Conservation (phyloP, 306 rosid species). For the Castanea crenata region DNA sequence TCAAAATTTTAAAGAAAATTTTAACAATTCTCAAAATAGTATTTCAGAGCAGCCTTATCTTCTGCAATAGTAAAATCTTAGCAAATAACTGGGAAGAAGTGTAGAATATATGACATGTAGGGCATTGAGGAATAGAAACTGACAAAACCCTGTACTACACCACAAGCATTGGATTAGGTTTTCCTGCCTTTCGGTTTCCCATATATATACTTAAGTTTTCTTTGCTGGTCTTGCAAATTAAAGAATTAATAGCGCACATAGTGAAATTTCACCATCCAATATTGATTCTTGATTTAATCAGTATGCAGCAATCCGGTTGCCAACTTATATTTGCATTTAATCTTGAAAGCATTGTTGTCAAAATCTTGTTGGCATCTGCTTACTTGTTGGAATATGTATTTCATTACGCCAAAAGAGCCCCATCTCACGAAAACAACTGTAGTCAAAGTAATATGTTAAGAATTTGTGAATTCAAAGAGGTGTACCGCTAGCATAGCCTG, state of each 20-base stretch:
- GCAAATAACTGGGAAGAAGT: not conserved
- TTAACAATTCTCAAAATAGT: not conserved
- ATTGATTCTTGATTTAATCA: not conserved
- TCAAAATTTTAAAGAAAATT: not conserved
- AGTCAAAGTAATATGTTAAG: not conserved
- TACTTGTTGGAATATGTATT: not conserved
- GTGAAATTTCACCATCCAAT: not conserved
- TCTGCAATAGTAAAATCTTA: not conserved
- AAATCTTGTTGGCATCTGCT: not conserved
- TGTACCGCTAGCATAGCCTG: slow-evolving; percentile 38
- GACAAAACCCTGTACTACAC: not conserved
- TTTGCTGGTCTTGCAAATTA: not conserved
- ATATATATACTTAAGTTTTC: not conserved
- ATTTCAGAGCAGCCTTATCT: not conserved
- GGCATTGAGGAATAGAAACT: not conserved
- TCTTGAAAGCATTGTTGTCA: not conserved
- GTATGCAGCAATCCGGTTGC: not conserved
- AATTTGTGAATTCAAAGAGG: not conserved
- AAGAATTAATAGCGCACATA: not conserved
- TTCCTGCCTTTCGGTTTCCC: not conserved
- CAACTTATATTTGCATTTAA: not conserved
- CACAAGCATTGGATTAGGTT: not conserved
- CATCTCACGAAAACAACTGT: not conserved
- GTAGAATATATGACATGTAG: not conserved
- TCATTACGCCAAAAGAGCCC: not conserved